A percentile compares a stretch with the other conserved stretches of the same genome.
phyloP scores from a whole-genome alignment of 2,329 filamentous ascomycete genomes.

The Dichotomopilus funicola region DNA sequence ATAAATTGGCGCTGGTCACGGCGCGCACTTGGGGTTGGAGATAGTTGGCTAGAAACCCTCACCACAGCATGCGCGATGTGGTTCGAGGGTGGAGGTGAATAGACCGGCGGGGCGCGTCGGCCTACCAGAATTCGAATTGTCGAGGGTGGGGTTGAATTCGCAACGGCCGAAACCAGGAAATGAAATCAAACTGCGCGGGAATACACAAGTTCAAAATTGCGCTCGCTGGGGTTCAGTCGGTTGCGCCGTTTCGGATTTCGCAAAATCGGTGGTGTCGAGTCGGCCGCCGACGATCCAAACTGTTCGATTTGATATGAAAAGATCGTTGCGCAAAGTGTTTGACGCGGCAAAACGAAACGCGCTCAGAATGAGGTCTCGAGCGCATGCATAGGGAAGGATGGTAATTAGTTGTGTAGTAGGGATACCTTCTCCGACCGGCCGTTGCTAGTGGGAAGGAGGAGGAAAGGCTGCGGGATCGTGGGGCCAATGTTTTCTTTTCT shows the following conservation, averaged over 20 bases:
- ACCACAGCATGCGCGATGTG: too few relatives aligned
- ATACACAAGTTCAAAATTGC: too few relatives aligned
- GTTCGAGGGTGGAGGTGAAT: too few relatives aligned
- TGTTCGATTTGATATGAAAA: not conserved
- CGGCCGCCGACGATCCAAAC: not conserved
- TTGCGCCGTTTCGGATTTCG: too few relatives aligned
- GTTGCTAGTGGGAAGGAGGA: conserved; percentile 1
- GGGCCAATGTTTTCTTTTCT: conserved; percentile 2
- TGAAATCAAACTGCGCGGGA: too few relatives aligned
- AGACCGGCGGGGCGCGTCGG: too few relatives aligned
- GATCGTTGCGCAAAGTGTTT: conserved; percentile 1
- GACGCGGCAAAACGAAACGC: conserved; percentile 18
- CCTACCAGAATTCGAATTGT: too few relatives aligned
- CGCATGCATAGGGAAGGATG: conserved; percentile 15
- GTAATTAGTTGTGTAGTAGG: conserved; percentile 3
- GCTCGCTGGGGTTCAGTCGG: too few relatives aligned
- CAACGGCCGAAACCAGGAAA: too few relatives aligned
- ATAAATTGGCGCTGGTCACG: not conserved
- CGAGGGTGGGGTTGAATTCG: too few relatives aligned
- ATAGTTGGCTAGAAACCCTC: too few relatives aligned
- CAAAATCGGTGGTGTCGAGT: not conserved
- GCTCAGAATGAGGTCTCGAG: conserved; percentile 14
- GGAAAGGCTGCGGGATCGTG: conserved; percentile 2
- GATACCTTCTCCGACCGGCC: conserved; percentile 10
- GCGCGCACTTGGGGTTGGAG: too few relatives aligned